Conservation (phyloP, 1,284 basidiomycete species). For the Trametes versicolor region DNA sequence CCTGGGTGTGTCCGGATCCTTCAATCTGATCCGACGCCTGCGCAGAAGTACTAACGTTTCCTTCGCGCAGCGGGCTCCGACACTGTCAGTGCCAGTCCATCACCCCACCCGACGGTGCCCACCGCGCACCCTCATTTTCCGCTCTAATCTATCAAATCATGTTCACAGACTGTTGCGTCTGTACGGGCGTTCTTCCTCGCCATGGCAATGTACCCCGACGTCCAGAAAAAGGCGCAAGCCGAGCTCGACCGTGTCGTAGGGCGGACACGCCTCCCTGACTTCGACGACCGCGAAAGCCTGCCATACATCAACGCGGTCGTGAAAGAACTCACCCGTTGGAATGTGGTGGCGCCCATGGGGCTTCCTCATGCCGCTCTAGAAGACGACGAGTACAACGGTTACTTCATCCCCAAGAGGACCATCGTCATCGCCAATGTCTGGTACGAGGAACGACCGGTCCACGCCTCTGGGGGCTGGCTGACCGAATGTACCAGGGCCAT, state of each 20-base stretch:
- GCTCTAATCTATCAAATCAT: no score
- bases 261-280: slow-evolving; percentile 40
- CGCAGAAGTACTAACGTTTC: neutral
- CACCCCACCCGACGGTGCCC: neutral
- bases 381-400: slow-evolving; percentile 26
- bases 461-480: neutral
- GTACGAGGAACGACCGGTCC: neutral
- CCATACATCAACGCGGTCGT: slow-evolving; percentile 45
- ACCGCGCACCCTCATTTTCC: neutral
- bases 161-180: slow-evolving; percentile 17
- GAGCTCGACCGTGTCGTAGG: slow-evolving; percentile 45
- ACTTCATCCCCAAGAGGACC: slow-evolving; percentile 19
- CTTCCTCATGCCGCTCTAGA: slow-evolving; percentile 16
- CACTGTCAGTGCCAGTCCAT: neutral
- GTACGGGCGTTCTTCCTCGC: slow-evolving; percentile 39
- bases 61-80: slow-evolving; percentile 1
- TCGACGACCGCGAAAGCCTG: slow-evolving; percentile 39
- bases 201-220: slow-evolving; percentile 42
- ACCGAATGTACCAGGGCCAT: slow-evolving; percentile 21
- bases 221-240: slow-evolving; percentile 42
- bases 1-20: neutral
- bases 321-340: slow-evolving; percentile 47
- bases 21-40: no score
- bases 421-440: slow-evolving; percentile 19
- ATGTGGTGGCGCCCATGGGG: slow-evolving; percentile 28